phyloP scores from a whole-genome alignment of 305 asterid genomes.

The Fraxinus nigra region DNA sequence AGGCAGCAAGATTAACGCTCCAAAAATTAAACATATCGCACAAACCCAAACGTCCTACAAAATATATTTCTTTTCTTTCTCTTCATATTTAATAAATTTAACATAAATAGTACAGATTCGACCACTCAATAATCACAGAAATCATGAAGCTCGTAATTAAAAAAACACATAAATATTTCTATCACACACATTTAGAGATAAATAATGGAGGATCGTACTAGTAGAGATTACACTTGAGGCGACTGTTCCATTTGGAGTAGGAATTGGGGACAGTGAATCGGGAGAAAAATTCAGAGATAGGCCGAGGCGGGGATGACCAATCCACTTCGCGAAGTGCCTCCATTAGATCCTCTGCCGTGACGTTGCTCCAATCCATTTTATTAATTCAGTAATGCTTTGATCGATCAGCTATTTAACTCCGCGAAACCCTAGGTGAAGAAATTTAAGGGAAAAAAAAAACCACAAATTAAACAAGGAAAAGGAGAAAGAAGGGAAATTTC shows the following conservation, averaged over 20 bases:
- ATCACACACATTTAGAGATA: not conserved
- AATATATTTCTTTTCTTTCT: not conserved
- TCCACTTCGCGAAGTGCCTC: conserved; percentile 96
- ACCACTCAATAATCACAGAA: conserved; percentile 11
- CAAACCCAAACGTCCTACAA: not conserved
- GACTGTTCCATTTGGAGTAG: conserved; percentile 87
- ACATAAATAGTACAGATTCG: not conserved
- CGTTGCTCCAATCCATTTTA: conserved; percentile 92
- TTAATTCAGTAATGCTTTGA: not conserved
- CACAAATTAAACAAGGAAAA: not conserved
- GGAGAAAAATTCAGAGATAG: conserved; percentile 75
- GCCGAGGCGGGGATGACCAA: conserved; percentile 96
- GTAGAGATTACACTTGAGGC: conserved; percentile 94
- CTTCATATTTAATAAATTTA: not conserved
- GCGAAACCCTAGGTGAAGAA: conserved; percentile 21
- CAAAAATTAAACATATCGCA: not conserved
- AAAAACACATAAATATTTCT: not conserved
- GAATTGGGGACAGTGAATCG: conserved; percentile 92
- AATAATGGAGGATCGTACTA: conserved; percentile 44
- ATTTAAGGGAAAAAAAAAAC: not conserved
- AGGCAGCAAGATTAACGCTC: not conserved
- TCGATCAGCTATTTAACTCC: conserved; percentile 7
- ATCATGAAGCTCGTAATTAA: not conserved
- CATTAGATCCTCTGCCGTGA: conserved; percentile 86
- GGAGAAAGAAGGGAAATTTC: not conserved